phyloP scores from a whole-genome alignment of 129 eudicot genomes.

The Flaveria bidentis region DNA sequence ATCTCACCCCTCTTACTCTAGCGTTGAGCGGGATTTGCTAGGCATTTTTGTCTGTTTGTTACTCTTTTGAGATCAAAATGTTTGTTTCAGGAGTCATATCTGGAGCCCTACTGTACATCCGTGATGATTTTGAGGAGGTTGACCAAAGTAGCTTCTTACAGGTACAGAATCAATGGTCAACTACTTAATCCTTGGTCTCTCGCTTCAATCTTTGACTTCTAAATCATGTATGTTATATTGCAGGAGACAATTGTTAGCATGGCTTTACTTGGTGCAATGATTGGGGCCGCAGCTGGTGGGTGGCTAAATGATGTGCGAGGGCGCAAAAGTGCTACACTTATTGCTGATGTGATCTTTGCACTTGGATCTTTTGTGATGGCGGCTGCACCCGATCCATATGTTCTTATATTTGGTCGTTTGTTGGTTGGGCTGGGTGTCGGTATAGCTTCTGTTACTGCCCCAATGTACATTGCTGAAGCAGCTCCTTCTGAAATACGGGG shows the following conservation, averaged over 20 bases:
- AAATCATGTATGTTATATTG: not conserved
- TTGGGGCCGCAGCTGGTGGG: slow-evolving; percentile 76
- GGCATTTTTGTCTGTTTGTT: no score
- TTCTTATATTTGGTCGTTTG: slow-evolving; percentile 60
- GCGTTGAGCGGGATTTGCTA: no score
- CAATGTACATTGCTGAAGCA: slow-evolving; percentile 76
- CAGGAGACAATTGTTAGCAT: slow-evolving; percentile 82
- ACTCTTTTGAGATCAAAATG: slow-evolving; percentile 8
- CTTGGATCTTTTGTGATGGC: slow-evolving; percentile 67
- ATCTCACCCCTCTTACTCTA: no score
- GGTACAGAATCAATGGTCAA: slow-evolving; percentile 35
- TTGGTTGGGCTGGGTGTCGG: slow-evolving; percentile 77
- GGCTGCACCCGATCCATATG: slow-evolving; percentile 56
- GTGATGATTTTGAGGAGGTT: slow-evolving; percentile 57
- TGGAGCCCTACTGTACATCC: slow-evolving; percentile 78
- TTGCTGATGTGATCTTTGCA: slow-evolving; percentile 66
- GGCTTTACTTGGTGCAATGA: slow-evolving; percentile 85
- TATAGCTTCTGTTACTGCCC: slow-evolving; percentile 76
- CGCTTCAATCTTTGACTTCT: not conserved
- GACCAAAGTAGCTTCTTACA: slow-evolving; percentile 56
- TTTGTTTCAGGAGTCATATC: slow-evolving; percentile 61
- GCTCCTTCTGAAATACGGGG: slow-evolving; percentile 71
- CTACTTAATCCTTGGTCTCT: not conserved
- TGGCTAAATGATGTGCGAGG: slow-evolving; percentile 64
- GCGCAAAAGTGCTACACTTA: slow-evolving; percentile 50